phyloP scores from a whole-genome alignment of 441 rosid genomes.

The Geranium incanum region DNA sequence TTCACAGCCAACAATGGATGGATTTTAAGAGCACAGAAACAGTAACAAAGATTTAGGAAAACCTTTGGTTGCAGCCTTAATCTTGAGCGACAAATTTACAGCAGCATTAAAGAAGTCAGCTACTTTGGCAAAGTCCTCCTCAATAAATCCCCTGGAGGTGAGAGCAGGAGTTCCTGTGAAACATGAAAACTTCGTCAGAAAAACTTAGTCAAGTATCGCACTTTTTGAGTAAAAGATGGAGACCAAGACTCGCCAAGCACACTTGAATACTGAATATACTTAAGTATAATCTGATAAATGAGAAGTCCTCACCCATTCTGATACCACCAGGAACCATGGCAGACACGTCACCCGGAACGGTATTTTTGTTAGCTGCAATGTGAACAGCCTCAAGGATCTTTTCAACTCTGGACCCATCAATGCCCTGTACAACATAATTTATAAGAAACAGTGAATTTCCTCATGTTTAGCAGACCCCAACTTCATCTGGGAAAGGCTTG shows the following conservation, averaged over 20 bases:
- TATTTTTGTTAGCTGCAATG: slow-evolving; percentile 29
- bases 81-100: slow-evolving; percentile 55
- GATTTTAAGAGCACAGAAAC: background rate
- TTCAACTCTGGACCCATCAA: slow-evolving; percentile 30
- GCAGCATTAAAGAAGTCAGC: slow-evolving; percentile 80
- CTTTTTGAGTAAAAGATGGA: too few relatives aligned
- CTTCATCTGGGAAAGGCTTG: too few relatives aligned
- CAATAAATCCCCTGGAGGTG: slow-evolving; percentile 82
- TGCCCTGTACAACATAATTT: slow-evolving; percentile 15
- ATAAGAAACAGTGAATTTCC: too few relatives aligned
- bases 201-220: background rate
- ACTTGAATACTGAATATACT: too few relatives aligned
- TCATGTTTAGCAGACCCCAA: too few relatives aligned
- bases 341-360: slow-evolving; percentile 30
- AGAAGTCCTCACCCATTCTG: slow-evolving; percentile 23
- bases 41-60: slow-evolving; percentile 17
- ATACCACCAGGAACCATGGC: slow-evolving; percentile 33
- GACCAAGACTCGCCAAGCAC: background rate
- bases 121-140: slow-evolving; percentile 83
- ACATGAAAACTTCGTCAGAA: background rate
- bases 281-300: too few relatives aligned
- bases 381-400: slow-evolving; percentile 29
- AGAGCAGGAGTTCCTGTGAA: slow-evolving; percentile 82
- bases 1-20: slow-evolving; percentile 8
- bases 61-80: slow-evolving; percentile 75